These are phyloP conservation scores for Cytospora paraplurivora DNA, from an alignment of 2,329 filamentous ascomycete genomes.

Conservation along the genomic window DNA sequence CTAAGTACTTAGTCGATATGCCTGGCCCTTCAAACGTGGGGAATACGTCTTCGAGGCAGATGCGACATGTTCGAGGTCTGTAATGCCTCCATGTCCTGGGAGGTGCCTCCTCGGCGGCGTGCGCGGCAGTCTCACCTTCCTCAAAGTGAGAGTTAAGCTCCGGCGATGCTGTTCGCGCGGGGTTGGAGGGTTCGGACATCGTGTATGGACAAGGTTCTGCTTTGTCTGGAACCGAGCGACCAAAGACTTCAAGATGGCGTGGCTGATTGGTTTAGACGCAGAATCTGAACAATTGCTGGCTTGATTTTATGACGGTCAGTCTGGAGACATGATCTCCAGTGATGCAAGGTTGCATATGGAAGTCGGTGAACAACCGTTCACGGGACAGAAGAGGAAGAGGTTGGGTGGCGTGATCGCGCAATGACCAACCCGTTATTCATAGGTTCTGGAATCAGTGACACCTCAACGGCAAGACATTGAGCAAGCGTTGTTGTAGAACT, in stretches of 20 bases:
- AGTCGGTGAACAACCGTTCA: neutral
- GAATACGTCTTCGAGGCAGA: conserved; percentile 74
- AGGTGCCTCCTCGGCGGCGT: conserved; percentile 30
- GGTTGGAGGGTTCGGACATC: conserved; percentile 8
- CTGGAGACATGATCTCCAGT: neutral
- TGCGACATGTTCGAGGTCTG: conserved; percentile 77
- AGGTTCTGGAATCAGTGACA: neutral
- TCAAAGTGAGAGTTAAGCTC: conserved; percentile 6
- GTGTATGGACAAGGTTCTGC: neutral
- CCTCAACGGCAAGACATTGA: neutral
- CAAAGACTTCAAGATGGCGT: neutral
- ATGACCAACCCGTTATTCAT: neutral
- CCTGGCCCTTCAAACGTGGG: conserved; percentile 48
- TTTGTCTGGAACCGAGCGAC: neutral
- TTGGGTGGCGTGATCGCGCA: neutral
- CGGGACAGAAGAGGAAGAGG: neutral
- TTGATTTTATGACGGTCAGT: neutral
- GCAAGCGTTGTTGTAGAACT: neutral
- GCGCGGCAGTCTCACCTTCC: conserved; percentile 8
- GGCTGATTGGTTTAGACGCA: neutral
- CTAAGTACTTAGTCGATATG: conserved; percentile 39
- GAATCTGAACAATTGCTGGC: too few species aligned
- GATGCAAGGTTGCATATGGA: neutral
- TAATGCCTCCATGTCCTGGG: conserved; percentile 52
- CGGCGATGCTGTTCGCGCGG: conserved; percentile 3